Evolutionary conservation across 1,139 yeast genomes (phyloP).

Genomic region (Saccharomyces hybrid): DNA sequence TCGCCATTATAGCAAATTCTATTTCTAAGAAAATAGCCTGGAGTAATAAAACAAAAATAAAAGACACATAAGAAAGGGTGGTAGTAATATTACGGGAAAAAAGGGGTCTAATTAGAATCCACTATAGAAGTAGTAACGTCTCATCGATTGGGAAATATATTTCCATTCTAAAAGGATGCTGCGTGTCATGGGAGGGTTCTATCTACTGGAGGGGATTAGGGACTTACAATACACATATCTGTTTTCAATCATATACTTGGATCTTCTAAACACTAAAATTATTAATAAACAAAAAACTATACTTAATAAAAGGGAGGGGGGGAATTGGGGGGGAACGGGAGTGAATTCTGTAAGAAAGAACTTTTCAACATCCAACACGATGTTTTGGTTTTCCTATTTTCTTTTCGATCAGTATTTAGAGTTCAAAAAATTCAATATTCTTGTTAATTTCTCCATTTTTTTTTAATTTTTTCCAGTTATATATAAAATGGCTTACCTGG

Average conservation of each 20-base stretch:
- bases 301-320: neutral
- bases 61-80: slow-evolving; percentile 14
- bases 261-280: neutral
- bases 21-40: slow-evolving; percentile 3
- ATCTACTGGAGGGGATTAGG: neutral
- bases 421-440: neutral
- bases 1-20: neutral
- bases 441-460: neutral
- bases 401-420: neutral
- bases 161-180: neutral
- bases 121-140: slow-evolving; percentile 20
- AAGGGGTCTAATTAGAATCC: slow-evolving; percentile 18
- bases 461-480: slow-evolving; percentile 6
- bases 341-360: neutral
- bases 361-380: neutral
- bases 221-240: neutral
- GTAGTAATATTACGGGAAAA: slow-evolving; percentile 14
- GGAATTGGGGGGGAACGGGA: neutral
- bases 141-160: neutral
- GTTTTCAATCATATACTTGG: neutral
- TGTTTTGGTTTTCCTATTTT: neutral
- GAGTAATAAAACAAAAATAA: slow-evolving; percentile 6
- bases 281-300: slow-evolving; percentile 1
- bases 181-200: neutral
- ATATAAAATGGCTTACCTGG: slow-evolving; percentile 36